Base-by-base conservation (phyloP, 2,329 filamentous ascomycete species). In the Trichoderma harzianum region DNA sequence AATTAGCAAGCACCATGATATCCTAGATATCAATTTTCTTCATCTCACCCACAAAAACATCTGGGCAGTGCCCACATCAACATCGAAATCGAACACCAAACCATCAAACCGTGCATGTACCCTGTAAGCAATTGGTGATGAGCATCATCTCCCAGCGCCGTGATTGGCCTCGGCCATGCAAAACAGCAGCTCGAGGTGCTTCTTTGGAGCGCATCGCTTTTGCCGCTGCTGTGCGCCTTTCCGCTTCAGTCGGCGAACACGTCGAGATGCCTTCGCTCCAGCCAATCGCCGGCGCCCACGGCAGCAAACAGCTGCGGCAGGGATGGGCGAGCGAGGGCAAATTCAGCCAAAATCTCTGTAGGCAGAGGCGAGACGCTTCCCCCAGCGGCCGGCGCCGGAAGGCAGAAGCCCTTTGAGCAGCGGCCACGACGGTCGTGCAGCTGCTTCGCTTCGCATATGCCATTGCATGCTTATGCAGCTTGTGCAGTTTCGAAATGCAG, bases 381-480 rank as follows among this genome's bases (percentile, higher is more conserved):
- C 36, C 36, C 36, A 65, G 32, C 58, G 30, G 30, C 58, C 30
- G 58, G 30, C 58, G 12, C 58, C 58, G 51, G 28, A 66, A 66
- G 36, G 66, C 66, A 47, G 53, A 47, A 36, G 79, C 74, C 83
- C 83, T 83, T 82, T 84, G 79, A 83, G 80, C 77, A 80, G 78
- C 78, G 83, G 84, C 84, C 84, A 86, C 84, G 84, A 85, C 83
- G 83, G 73, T 80, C 78, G 70, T 84, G 83, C 83, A 84, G 81
- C 76, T 72, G n/a, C 7, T 36, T 36, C 34, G 34, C 34, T 36
- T 64, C 63, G 64, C 64, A 39, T 67, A 34, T 21, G 53, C 39
- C 32, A 51, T 36, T 36, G 34, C 34, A 36, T 55, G 65, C 65
- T 68, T 68, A 53, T 60, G 65, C 64, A 66, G 51, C 51, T 67